These are phyloP conservation scores for Gossypium thurberi DNA, from an alignment of 345 rosid genomes.

Conservation along the genomic window DNA sequence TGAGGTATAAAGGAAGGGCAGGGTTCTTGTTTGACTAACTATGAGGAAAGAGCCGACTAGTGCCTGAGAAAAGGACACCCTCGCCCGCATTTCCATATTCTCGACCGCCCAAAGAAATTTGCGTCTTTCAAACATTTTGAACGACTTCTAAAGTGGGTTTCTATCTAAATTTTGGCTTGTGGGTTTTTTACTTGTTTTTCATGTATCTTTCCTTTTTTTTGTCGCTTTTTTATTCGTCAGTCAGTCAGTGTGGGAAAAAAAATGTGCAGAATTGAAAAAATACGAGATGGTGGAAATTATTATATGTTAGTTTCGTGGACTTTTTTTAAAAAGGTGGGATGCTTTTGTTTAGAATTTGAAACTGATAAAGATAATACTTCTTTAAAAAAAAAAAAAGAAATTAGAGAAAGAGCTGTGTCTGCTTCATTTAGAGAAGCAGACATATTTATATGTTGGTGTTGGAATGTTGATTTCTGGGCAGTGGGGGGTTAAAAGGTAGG, in stretches of 20 bases:
- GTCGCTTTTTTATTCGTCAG: background rate
- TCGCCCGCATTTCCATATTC: slow-evolving; percentile 6
- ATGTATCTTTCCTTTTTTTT: background rate
- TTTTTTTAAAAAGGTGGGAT: background rate
- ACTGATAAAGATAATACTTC: too few relatives aligned
- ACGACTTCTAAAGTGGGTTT: slow-evolving; percentile 22
- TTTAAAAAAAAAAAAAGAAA: background rate
- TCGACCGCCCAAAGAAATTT: slow-evolving; percentile 53
- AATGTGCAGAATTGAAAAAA: slow-evolving; percentile 4
- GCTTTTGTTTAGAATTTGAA: background rate
- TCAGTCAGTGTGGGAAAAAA: background rate
- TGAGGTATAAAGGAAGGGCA: background rate
- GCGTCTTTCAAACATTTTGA: slow-evolving; percentile 13
- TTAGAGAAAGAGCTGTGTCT: slow-evolving; percentile 2
- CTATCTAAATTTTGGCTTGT: slow-evolving; percentile 10
- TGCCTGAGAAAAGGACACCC: background rate
- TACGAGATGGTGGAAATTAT: background rate
- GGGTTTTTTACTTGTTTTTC: background rate
- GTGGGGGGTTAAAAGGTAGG: slow-evolving; percentile 13
- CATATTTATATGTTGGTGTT: background rate
- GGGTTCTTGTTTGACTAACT: slow-evolving; percentile 21
- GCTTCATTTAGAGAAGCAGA: slow-evolving; percentile 13
- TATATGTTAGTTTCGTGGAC: background rate
- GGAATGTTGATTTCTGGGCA: background rate
- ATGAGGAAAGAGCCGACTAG: slow-evolving; percentile 19